Percentiles rank a stretch among this genome's conserved stretches.
These are phyloP conservation scores for Luvunga scandens DNA, from an alignment of 345 rosid species.

Conservation along the genomic window DNA sequence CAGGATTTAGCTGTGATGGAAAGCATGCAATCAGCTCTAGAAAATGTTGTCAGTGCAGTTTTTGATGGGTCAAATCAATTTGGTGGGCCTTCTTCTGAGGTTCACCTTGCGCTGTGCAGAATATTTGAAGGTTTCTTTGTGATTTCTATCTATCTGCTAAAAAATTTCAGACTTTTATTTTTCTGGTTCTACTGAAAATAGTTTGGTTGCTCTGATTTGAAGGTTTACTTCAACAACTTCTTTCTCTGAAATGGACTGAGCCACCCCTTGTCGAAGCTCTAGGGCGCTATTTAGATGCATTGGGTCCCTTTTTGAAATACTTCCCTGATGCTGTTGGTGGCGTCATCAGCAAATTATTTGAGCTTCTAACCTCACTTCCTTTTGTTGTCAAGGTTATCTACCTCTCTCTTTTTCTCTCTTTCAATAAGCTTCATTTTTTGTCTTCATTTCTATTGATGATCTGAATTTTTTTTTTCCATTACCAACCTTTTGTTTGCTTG, in stretches of 20 bases:
- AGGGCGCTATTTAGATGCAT: conserved; percentile 72
- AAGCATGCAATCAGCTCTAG: conserved; percentile 75
- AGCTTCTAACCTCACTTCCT: conserved; percentile 87
- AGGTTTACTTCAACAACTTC: conserved; percentile 90
- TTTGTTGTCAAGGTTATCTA: conserved; percentile 59
- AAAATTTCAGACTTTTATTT: not conserved
- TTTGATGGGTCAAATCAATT: conserved; percentile 77
- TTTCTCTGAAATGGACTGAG: conserved; percentile 80
- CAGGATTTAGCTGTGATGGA: conserved; percentile 88
- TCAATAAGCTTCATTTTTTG: not conserved
- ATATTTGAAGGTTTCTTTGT: conserved; percentile 65
- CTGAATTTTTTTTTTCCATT: not conserved
- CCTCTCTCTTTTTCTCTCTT: not conserved
- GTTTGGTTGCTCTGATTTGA: conserved; percentile 26
- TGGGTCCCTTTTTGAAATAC: conserved; percentile 83
- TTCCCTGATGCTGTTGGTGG: conserved; percentile 81
- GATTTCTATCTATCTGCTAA: conserved; percentile 6
- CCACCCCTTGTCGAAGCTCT: conserved; percentile 76
- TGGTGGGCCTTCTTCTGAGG: conserved; percentile 58
- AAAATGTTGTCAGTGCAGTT: conserved; percentile 59
- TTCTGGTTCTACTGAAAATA: conserved; percentile 16
- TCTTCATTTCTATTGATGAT: conserved; percentile 1
- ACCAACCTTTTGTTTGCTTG: conserved; percentile 23
- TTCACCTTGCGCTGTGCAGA: conserved; percentile 52
- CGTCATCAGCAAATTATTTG: conserved; percentile 83